A percentile compares a stretch with the other conserved stretches of the same genome.
phyloP scores from a whole-genome alignment of 495 filamentous ascomycete species.

The Aspergillus bridgeri region DNA sequence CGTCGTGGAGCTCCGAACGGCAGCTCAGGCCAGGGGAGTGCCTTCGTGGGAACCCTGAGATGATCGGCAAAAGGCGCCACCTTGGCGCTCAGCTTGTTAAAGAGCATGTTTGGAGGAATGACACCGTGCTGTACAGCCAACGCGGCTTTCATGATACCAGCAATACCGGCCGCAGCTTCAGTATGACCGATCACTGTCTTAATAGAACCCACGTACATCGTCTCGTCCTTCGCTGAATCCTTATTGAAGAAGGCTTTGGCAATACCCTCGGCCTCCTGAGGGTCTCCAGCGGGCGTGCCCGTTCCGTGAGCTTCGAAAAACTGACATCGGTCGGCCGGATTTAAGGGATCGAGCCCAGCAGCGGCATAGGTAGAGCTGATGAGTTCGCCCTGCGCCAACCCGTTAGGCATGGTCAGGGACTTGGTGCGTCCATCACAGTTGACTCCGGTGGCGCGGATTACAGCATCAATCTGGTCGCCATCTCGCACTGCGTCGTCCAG shows the following conservation, averaged over 20 bases:
- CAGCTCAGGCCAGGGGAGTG: constrained; percentile 17
- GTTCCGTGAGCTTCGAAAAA: constrained; percentile 37
- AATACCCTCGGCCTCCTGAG: constrained; percentile 56
- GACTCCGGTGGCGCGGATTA: constrained; percentile 26
- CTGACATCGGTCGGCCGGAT: constrained; percentile 1
- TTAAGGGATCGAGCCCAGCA: constrained; percentile 26
- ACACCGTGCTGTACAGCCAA: constrained; percentile 42
- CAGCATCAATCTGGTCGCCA: constrained; percentile 28
- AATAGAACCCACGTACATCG: constrained; percentile 43
- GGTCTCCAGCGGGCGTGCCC: constrained; percentile 58
- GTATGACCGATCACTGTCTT: constrained; percentile 51
- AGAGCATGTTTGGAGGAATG: constrained; percentile 53
- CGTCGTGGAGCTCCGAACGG: constrained; percentile 22
- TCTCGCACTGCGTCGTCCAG: constrained; percentile 24
- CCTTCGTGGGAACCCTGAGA: constrained; percentile 42
- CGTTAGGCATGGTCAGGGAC: constrained; percentile 54
- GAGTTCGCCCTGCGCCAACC: constrained; percentile 46
- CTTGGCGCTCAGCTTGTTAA: constrained; percentile 43
- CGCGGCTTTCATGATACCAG: constrained; percentile 52
- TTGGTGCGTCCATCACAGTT: constrained; percentile 35
- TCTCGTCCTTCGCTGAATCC: constrained; percentile 22
- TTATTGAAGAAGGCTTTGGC: constrained; percentile 36
- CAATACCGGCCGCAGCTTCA: constrained; percentile 53
- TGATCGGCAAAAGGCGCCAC: constrained; percentile 37
- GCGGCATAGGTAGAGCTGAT: constrained; percentile 44